phyloP scores from a whole-genome alignment of 495 filamentous ascomycete species.

The Darksidea phi region DNA sequence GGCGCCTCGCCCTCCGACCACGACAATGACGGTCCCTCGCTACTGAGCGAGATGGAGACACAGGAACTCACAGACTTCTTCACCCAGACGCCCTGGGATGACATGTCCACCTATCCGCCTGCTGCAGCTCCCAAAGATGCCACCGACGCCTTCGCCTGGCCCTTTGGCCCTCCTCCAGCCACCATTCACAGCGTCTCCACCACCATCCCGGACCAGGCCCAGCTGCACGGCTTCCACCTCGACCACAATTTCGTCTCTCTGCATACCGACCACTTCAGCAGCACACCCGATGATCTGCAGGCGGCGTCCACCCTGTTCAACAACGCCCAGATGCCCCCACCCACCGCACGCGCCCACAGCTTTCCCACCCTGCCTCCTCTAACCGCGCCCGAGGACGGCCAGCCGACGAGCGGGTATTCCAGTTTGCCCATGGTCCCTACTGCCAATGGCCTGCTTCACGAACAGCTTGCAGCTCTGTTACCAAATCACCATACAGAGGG shows the following conservation, averaged over 20 bases:
- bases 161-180: conserved; percentile 11
- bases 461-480: conserved; percentile 25
- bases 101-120: not conserved
- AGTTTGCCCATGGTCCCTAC: conserved; percentile 25
- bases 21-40: conserved; percentile 6
- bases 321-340: conserved; percentile 19
- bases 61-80: conserved; percentile 28
- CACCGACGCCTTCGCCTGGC: conserved; percentile 18
- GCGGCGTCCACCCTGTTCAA: conserved; percentile 25
- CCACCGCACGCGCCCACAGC: conserved; percentile 12
- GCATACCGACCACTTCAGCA: too few species aligned
- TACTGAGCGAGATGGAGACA: conserved; percentile 26
- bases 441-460: conserved; percentile 14
- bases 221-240: conserved; percentile 1
- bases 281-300: not conserved
- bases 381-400: not conserved
- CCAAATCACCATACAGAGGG: conserved; percentile 23
- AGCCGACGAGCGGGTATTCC: not conserved
- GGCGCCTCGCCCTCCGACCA: not conserved
- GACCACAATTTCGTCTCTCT: too few species aligned
- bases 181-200: conserved; percentile 31
- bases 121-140: conserved; percentile 1
- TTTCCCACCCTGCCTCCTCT: conserved; percentile 10
- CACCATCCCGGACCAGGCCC: conserved; percentile 29
- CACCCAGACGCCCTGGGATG: conserved; percentile 2